A percentile compares a stretch with the other conserved stretches of the same genome.
phyloP scores from a whole-genome alignment of 2,329 filamentous ascomycete genomes.

The Paraconiothyrium brasiliense region DNA sequence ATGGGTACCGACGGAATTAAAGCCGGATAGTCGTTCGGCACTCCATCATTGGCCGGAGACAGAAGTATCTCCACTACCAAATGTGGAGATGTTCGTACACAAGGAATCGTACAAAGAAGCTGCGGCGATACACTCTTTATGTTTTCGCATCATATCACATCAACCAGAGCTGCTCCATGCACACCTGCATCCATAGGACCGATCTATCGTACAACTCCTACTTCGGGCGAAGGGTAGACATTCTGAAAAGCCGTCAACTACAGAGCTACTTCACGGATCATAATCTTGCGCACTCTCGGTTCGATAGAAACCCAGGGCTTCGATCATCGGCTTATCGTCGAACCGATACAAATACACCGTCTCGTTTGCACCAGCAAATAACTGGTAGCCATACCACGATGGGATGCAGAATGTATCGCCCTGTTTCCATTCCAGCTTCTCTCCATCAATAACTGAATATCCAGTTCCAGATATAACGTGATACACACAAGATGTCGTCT shows the following conservation, averaged over 20 bases:
- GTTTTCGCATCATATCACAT: neutral
- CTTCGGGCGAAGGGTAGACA: too few species aligned
- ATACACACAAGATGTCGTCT: constrained; percentile 64
- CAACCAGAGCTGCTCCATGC: neutral
- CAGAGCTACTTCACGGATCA: neutral
- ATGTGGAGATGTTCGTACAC: constrained; percentile 2
- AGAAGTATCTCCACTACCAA: neutral
- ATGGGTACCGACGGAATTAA: constrained; percentile 11
- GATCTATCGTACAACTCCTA: neutral
- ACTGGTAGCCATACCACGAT: constrained; percentile 61
- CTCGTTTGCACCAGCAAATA: constrained; percentile 50
- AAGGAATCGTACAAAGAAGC: neutral
- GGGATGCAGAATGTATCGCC: constrained; percentile 67
- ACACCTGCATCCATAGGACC: neutral
- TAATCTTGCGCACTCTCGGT: constrained; percentile 4
- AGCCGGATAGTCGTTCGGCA: constrained; percentile 13
- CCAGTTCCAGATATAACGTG: constrained; percentile 63
- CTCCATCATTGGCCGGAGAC: constrained; percentile 15
- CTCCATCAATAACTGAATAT: constrained; percentile 50
- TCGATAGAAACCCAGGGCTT: constrained; percentile 61
- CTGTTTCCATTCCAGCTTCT: constrained; percentile 55
- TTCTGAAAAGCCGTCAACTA: neutral
- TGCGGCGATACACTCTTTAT: neutral
- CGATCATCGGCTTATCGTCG: constrained; percentile 65
- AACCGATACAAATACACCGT: constrained; percentile 63